phyloP scores from a whole-genome alignment of 306 rosid genomes.

The Macrotyloma uniflorum region DNA sequence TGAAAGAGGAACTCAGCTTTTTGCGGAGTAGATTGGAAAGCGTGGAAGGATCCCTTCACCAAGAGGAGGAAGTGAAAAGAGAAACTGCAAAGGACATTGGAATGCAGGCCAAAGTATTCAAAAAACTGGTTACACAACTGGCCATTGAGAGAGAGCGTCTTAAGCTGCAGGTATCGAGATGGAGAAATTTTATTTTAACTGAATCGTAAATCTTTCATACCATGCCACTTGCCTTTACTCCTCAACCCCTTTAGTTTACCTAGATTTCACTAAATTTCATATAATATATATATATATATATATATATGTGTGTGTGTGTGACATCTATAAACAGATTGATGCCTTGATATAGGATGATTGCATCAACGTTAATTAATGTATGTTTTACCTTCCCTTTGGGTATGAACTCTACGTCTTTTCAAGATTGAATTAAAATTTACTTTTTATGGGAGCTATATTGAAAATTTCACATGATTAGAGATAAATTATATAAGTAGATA shows the following conservation, averaged over 20 bases:
- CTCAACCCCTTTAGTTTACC: background rate
- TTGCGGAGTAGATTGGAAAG: slow-evolving; percentile 55
- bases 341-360: slow-evolving; percentile 14
- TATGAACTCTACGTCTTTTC: background rate
- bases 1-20: slow-evolving; percentile 63
- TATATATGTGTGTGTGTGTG: background rate
- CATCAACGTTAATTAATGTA: slow-evolving; percentile 1
- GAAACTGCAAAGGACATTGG: slow-evolving; percentile 64
- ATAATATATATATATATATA: background rate
- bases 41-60: slow-evolving; percentile 66
- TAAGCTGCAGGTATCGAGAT: slow-evolving; percentile 61
- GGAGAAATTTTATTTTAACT: slow-evolving; percentile 19
- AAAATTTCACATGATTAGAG: no score
- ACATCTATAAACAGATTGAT: background rate
- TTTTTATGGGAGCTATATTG: no score
- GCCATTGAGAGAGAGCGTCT: slow-evolving; percentile 87
- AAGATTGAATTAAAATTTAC: background rate
- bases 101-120: slow-evolving; percentile 55
- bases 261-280: slow-evolving; percentile 15
- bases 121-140: slow-evolving; percentile 60
- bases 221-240: background rate
- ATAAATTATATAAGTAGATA: no score
- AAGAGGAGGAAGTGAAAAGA: slow-evolving; percentile 59
- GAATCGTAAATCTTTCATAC: slow-evolving; percentile 5
- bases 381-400: background rate